phyloP scores from a whole-genome alignment of 371 early-diverging fungal genomes.

The Circinella umbellata region DNA sequence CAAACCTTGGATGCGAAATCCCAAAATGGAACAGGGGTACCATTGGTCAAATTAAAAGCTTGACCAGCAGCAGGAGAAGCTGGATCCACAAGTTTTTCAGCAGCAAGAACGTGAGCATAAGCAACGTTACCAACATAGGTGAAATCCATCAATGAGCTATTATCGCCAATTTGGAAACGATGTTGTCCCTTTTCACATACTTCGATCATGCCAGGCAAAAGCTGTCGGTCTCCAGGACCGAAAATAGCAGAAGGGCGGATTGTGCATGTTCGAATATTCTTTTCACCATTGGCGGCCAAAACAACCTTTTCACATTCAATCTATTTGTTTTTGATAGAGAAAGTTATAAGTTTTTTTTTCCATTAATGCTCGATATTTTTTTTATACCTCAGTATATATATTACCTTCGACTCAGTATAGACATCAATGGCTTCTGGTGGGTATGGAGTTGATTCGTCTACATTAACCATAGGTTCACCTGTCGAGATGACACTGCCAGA shows the following conservation, averaged over 20 bases:
- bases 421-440: conserved; percentile 81
- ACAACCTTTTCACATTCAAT: conserved; percentile 85
- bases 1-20: conserved; percentile 77
- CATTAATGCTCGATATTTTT: no score
- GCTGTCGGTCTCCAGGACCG: conserved; percentile 91
- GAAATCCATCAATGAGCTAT: conserved; percentile 86
- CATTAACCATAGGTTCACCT: conserved; percentile 78
- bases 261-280: conserved; percentile 75
- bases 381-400: no score
- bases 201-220: conserved; percentile 78
- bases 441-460: conserved; percentile 80
- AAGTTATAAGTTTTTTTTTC: background rate
- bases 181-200: conserved; percentile 75
- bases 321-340: conserved; percentile 22
- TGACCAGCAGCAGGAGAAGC: conserved; percentile 59
- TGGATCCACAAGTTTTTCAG: conserved; percentile 67
- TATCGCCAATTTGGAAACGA: conserved; percentile 87
- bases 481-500: conserved; percentile 90
- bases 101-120: conserved; percentile 89
- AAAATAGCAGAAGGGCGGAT: conserved; percentile 93
- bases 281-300: conserved; percentile 74
- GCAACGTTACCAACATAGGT: conserved; percentile 95
- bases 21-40: conserved; percentile 93
- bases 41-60: conserved; percentile 92
- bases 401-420: conserved; percentile 91